Percentiles rank a stretch among this genome's conserved stretches.
These are phyloP conservation scores for Xenoacremonium recifei DNA, from an alignment of 2,329 filamentous ascomycete species.

Conservation along the genomic window DNA sequence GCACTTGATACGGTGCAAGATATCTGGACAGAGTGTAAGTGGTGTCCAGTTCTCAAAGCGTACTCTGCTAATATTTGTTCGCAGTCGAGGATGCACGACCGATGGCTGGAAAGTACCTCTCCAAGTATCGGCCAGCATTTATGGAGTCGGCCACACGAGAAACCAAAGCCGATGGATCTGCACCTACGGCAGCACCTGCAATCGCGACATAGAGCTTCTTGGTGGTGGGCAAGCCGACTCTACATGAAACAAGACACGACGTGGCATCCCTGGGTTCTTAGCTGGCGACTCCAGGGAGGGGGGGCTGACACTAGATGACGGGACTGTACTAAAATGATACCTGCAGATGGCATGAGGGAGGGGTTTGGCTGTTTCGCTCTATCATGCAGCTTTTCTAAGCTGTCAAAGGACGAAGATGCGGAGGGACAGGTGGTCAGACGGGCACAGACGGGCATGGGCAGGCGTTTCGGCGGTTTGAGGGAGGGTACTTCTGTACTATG, in stretches of 20 bases:
- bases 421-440: too few relatives aligned
- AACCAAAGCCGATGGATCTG: constrained; percentile 17
- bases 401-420: too few relatives aligned
- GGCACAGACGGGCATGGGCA: too few relatives aligned
- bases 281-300: too few relatives aligned
- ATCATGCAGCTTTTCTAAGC: too few relatives aligned
- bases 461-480: too few relatives aligned
- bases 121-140: constrained; percentile 59
- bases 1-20: constrained; percentile 65
- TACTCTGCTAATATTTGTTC: constrained; percentile 14
- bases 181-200: constrained; percentile 23
- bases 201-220: constrained; percentile 27
- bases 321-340: constrained; percentile 7
- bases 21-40: constrained; percentile 66
- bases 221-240: constrained; percentile 1
- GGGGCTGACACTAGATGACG: constrained; percentile 2
- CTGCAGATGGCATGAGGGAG: too few relatives aligned
- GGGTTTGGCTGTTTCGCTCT: too few relatives aligned
- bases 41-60: neutral
- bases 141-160: constrained; percentile 31
- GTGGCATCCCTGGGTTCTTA: constrained; percentile 3
- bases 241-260: constrained; percentile 1
- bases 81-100: constrained; percentile 62
- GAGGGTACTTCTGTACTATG: too few relatives aligned
- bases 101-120: constrained; percentile 61